Base-by-base conservation (phyloP, 1,284 basidiomycete genomes). In the Cutaneotrichosporon mucoides region DNA sequence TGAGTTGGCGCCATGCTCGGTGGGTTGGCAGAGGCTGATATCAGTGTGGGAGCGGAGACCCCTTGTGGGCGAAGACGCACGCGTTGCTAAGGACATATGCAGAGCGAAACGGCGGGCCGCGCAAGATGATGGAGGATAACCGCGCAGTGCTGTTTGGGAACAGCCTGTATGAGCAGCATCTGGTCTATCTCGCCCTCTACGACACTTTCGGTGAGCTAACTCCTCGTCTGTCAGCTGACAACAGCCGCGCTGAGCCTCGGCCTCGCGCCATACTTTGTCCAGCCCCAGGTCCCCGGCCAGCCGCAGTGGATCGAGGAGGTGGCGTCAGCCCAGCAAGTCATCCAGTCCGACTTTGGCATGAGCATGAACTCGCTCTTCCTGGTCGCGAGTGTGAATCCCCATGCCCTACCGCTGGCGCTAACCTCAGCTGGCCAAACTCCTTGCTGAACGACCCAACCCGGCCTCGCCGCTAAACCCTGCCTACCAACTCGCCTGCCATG, bases 301-400 rank as follows among this genome's bases (percentile, higher is more conserved):
- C 37, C 15, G 33, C 45, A 41, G 8, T 62, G 61, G 61, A 59
- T 62, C 2, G 57, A 62, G 16, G 55, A 59, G 6, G 57, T 62
- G 3, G 16, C 57, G 5, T 56, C 46, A 15, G 61, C 61, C 7
- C 61, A 62, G 57, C 57, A 62, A 11, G 61, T 62, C 13, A n/a
- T 56, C 4, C 61, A 62, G 9, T 50, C 54, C 24, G 61, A 62
- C 55, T 62, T 53, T 43, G 61, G 57, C 2, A 38, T 59, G 42
- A 56, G 57, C n/a, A 47, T 62, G n/a, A 55, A 59, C 37, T 56
- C 50, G 10, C 52, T 62, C 10, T 53, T 54, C 13, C 34, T 41
- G 1, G 57, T 59, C 2, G 57, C 61, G 6, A 42, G 46, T 35
- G 60, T 61, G 15, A 11, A 53, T n/a, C 7, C 24, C 2, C 24